These are phyloP conservation scores for Sarcodon sp. DNA, from an alignment of 768 basidiomycete genomes.

Conservation along the genomic window DNA sequence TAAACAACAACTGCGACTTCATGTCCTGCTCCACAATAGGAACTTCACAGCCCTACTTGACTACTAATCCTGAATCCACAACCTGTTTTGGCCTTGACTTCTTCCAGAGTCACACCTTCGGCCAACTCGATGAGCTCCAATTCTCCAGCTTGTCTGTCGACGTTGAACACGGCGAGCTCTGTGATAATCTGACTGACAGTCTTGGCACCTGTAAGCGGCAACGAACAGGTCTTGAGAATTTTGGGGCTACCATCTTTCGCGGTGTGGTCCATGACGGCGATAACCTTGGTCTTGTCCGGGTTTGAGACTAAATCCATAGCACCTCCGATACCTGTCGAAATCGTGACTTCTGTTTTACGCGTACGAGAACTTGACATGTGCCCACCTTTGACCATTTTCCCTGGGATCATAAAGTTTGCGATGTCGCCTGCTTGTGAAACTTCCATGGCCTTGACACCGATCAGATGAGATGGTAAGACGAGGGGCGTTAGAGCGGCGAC, in stretches of 20 bases:
- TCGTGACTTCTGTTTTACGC: neutral
- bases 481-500: constrained; percentile 15
- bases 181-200: constrained; percentile 89
- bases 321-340: constrained; percentile 71
- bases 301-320: constrained; percentile 97
- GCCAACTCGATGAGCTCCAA: constrained; percentile 73
- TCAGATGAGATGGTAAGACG: neutral
- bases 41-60: constrained; percentile 26
- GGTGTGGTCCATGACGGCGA: constrained; percentile 83
- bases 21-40: constrained; percentile 12
- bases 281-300: constrained; percentile 89
- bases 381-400: constrained; percentile 75
- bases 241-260: constrained; percentile 86
- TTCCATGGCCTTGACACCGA: constrained; percentile 69
- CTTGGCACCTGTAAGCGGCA: constrained; percentile 83
- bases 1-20: neutral
- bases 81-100: constrained; percentile 78
- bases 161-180: constrained; percentile 83
- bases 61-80: constrained; percentile 60
- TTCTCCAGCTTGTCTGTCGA: constrained; percentile 62
- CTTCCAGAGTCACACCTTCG: constrained; percentile 74
- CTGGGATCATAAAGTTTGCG: constrained; percentile 98
- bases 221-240: constrained; percentile 66
- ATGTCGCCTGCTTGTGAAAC: constrained; percentile 89
- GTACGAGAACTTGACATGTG: neutral